Evolutionary conservation across 345 rosid species (phyloP).

Genomic region (Melastoma malabathricum): DNA sequence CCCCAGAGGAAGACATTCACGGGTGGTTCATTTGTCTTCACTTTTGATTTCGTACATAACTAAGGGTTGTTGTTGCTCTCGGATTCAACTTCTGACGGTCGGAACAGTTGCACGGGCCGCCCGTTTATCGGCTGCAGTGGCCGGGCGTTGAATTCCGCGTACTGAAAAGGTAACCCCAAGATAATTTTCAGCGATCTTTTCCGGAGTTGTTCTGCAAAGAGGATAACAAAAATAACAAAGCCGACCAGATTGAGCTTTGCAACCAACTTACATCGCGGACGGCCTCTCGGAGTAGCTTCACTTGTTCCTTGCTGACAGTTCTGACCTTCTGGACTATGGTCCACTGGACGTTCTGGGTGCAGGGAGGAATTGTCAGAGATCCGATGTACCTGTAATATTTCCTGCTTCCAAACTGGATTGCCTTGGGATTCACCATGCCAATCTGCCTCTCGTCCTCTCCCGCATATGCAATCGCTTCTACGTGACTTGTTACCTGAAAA

Average conservation of each 20-base stretch:
- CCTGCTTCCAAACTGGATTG: constrained; percentile 37
- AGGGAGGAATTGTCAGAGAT: constrained; percentile 85
- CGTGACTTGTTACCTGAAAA: constrained; percentile 25
- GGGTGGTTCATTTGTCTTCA: neutral
- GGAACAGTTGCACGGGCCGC: constrained; percentile 30
- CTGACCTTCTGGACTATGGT: constrained; percentile 53
- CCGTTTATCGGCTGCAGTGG: constrained; percentile 37
- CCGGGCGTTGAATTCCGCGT: constrained; percentile 48
- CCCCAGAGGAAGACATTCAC: too few relatives aligned
- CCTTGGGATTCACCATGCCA: constrained; percentile 43
- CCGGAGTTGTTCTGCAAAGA: neutral
- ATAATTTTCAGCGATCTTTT: neutral
- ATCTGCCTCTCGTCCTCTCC: constrained; percentile 14
- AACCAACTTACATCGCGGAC: constrained; percentile 58
- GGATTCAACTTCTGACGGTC: constrained; percentile 15
- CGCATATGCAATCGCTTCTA: constrained; percentile 19
- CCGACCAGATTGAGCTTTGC: neutral
- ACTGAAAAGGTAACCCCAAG: constrained; percentile 22
- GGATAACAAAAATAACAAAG: neutral
- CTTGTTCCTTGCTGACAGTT: constrained; percentile 49
- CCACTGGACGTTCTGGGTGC: constrained; percentile 67
- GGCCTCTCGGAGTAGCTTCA: constrained; percentile 51
- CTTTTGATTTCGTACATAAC: neutral
- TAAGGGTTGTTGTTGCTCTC: constrained; percentile 2
- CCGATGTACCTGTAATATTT: constrained; percentile 69